phyloP scores from a whole-genome alignment of 2,329 filamentous ascomycete genomes.

The Colletotrichum tofieldiae region DNA sequence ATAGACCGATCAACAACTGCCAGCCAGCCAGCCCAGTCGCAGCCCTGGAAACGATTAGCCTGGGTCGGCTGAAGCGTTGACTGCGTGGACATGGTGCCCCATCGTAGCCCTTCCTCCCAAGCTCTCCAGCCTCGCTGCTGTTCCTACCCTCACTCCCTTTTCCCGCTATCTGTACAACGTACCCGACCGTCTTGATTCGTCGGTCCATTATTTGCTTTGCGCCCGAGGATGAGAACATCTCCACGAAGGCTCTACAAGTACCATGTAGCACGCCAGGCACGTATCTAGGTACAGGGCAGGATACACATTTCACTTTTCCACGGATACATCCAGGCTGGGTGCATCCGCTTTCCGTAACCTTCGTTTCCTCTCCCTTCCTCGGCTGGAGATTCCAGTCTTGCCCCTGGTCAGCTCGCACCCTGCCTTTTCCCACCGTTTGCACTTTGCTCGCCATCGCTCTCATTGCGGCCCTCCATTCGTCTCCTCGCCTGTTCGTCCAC shows the following conservation, averaged over 20 bases:
- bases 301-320: conserved; percentile 23
- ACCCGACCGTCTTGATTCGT: conserved; percentile 7
- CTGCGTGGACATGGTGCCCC: conserved; percentile 40
- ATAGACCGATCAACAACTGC: conserved; percentile 17
- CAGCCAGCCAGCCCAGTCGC: conserved; percentile 13
- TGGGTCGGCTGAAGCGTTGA: conserved; percentile 38
- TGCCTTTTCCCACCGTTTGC: conserved; percentile 42
- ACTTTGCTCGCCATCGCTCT: conserved; percentile 29
- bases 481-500: conserved; percentile 22
- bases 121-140: conserved; percentile 35
- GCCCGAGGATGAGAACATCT: conserved; percentile 15
- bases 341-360: conserved; percentile 41
- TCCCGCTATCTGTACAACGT: neutral
- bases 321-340: conserved; percentile 34
- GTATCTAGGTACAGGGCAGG: conserved; percentile 24
- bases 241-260: conserved; percentile 23
- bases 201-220: conserved; percentile 11
- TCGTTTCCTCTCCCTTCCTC: conserved; percentile 41
- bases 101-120: conserved; percentile 27
- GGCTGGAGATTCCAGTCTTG: conserved; percentile 40
- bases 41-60: conserved; percentile 28
- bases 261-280: conserved; percentile 33
- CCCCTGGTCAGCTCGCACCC: conserved; percentile 38
- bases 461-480: conserved; percentile 28
- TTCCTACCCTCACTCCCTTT: conserved; percentile 33